phyloP scores from a whole-genome alignment of 495 filamentous ascomycete species.

The Bombardia bombarda region DNA sequence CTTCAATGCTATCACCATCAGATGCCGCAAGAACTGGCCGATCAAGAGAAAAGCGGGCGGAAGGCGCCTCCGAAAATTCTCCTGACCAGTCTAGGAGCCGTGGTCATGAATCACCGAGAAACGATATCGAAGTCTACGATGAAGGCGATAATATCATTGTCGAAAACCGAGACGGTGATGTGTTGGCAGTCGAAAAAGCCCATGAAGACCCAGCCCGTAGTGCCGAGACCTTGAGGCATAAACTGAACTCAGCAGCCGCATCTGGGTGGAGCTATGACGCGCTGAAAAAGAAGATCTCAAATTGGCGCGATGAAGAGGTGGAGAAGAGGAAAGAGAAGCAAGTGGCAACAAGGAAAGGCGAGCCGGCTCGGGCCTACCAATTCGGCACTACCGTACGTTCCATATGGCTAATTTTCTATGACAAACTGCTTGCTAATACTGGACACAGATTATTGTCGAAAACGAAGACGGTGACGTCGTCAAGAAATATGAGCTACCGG shows the following conservation, averaged over 20 bases:
- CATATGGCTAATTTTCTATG: background rate
- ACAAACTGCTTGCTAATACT: conserved; percentile 12
- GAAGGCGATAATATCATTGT: conserved; percentile 78
- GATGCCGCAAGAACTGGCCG: conserved; percentile 6
- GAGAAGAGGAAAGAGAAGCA: conserved; percentile 53
- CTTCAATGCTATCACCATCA: conserved; percentile 13
- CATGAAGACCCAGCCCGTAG: conserved; percentile 23
- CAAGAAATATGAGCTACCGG: conserved; percentile 87
- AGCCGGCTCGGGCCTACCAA: conserved; percentile 82
- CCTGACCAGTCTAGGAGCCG: conserved; percentile 16
- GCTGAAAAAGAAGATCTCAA: conserved; percentile 40
- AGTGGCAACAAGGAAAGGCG: conserved; percentile 34
- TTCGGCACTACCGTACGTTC: conserved; percentile 72
- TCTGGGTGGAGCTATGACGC: conserved; percentile 35
- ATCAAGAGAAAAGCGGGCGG: conserved; percentile 9
- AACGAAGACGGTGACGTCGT: conserved; percentile 96
- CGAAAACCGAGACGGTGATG: conserved; percentile 85
- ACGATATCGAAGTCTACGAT: conserved; percentile 58
- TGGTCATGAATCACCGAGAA: conserved; percentile 23
- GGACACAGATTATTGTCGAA: conserved; percentile 77
- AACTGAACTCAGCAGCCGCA: conserved; percentile 34
- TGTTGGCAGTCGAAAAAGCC: conserved; percentile 43
- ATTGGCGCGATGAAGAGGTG: conserved; percentile 49
- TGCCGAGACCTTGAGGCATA: conserved; percentile 28
- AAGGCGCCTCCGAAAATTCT: conserved; percentile 6